Percentiles rank a stretch among this genome's conserved stretches.
phyloP scores from a whole-genome alignment of 2,329 filamentous ascomycete genomes.

The Fusarium odoratissimum region DNA sequence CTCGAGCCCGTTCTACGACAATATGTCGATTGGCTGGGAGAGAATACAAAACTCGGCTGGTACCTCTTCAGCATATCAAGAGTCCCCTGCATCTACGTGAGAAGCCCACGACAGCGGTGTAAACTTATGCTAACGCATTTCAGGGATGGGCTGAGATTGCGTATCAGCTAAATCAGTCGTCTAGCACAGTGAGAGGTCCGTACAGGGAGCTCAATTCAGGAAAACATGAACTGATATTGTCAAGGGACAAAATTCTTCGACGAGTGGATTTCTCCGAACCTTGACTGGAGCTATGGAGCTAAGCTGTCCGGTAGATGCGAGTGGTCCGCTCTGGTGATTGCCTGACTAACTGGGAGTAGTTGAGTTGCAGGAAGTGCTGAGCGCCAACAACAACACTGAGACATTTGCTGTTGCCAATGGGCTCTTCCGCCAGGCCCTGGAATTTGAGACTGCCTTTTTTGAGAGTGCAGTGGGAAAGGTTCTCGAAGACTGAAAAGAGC shows the following conservation, averaged over 20 bases:
- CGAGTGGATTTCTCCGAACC: background rate
- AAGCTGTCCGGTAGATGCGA: background rate
- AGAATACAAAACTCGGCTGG: background rate
- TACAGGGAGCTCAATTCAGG: fast-evolving
- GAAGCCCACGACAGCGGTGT: fast-evolving
- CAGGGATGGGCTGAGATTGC: background rate
- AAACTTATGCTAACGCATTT: fast-evolving
- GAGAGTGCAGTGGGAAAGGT: background rate
- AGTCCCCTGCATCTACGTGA: background rate
- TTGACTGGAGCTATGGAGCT: background rate
- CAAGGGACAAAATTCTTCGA: background rate
- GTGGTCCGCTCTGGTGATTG: fast-evolving
- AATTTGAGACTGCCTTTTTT: background rate
- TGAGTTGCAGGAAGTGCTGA: background rate
- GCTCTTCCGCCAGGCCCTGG: background rate
- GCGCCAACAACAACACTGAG: background rate
- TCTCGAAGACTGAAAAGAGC: fast-evolving
- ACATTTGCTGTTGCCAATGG: background rate
- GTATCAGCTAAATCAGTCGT: background rate
- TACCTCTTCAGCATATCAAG: background rate
- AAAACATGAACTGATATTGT: background rate
- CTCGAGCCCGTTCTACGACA: background rate
- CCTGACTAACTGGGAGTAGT: background rate
- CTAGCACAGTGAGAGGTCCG: background rate
- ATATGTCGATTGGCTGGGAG: background rate